Evolutionary conservation across 2,329 filamentous ascomycete species (phyloP).

Genomic region (Elsinoe batatas): DNA sequence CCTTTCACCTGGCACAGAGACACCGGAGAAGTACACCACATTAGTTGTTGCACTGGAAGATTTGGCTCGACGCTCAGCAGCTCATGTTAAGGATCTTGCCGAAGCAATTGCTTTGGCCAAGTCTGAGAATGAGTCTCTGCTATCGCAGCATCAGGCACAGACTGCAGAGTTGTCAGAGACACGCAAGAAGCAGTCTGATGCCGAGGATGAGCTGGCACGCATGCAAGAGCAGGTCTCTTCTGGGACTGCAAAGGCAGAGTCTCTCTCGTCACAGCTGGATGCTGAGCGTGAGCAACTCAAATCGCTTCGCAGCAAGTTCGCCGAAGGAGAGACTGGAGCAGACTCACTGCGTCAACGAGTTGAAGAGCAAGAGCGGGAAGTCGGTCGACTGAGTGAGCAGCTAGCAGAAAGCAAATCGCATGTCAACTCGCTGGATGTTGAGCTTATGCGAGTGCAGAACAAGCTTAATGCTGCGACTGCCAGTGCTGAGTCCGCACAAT

Average conservation of each 20-base stretch:
- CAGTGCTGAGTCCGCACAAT: conserved; percentile 37
- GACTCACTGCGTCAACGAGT: conserved; percentile 66
- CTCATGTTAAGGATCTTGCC: conserved; percentile 36
- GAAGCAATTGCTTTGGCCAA: conserved; percentile 38
- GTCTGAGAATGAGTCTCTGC: conserved; percentile 36
- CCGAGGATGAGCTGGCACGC: conserved; percentile 30
- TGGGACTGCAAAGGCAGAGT: conserved; percentile 37
- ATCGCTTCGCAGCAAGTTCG: conserved; percentile 59
- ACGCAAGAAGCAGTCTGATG: conserved; percentile 25
- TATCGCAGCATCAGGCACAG: conserved; percentile 31
- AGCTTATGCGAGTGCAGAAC: conserved; percentile 58
- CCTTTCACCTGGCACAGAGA: conserved; percentile 27
- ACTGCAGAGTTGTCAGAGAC: conserved; percentile 26
- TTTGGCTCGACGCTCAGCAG: conserved; percentile 32
- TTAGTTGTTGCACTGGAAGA: conserved; percentile 37
- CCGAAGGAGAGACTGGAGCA: conserved; percentile 74
- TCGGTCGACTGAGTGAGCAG: conserved; percentile 57
- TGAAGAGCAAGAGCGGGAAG: conserved; percentile 63
- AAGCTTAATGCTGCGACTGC: conserved; percentile 48
- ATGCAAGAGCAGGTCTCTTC: conserved; percentile 36
- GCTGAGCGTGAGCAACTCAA: conserved; percentile 61
- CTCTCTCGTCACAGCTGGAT: conserved; percentile 44
- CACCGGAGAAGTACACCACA: conserved; percentile 30
- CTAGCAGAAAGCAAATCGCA: conserved; percentile 68
- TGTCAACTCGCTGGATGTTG: conserved; percentile 64